Evolutionary conservation across 2,329 filamentous ascomycete species (phyloP).

Genomic region (Hymenoscyphus repandus): DNA sequence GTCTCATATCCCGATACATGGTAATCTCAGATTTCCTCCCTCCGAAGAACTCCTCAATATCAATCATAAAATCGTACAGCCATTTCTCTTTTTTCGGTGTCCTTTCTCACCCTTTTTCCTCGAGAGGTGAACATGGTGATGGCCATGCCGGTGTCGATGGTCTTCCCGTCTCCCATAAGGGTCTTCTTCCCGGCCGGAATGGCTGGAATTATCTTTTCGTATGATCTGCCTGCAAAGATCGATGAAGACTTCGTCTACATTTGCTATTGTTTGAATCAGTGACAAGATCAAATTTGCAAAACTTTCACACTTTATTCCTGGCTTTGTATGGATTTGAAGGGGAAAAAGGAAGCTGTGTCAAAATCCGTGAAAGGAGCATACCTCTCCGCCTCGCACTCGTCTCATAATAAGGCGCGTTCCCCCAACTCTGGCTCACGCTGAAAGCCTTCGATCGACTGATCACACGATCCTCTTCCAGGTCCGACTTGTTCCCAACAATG

Average conservation of each 20-base stretch:
- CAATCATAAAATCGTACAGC: slow-evolving; percentile 14
- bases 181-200: background rate
- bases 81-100: slow-evolving; percentile 2
- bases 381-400: slow-evolving; percentile 59
- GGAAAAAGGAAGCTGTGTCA: background rate
- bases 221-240: slow-evolving; percentile 65
- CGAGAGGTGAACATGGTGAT: background rate
- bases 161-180: background rate
- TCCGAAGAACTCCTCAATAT: background rate
- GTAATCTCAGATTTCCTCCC: too few species aligned
- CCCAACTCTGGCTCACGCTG: slow-evolving; percentile 62
- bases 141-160: background rate
- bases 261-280: slow-evolving; percentile 34
- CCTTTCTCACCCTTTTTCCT: background rate
- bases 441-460: slow-evolving; percentile 62
- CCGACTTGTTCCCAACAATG: slow-evolving; percentile 69
- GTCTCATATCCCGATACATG: too few species aligned
- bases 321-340: background rate
- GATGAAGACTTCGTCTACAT: slow-evolving; percentile 68
- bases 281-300: too few species aligned
- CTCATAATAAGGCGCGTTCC: slow-evolving; percentile 69
- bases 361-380: slow-evolving; percentile 13
- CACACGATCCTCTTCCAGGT: slow-evolving; percentile 65
- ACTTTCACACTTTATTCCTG: background rate
- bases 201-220: slow-evolving; percentile 43